Evolutionary conservation across 2,329 filamentous ascomycete species (phyloP).

Genomic region (Pseudogymnoascus sp.): DNA sequence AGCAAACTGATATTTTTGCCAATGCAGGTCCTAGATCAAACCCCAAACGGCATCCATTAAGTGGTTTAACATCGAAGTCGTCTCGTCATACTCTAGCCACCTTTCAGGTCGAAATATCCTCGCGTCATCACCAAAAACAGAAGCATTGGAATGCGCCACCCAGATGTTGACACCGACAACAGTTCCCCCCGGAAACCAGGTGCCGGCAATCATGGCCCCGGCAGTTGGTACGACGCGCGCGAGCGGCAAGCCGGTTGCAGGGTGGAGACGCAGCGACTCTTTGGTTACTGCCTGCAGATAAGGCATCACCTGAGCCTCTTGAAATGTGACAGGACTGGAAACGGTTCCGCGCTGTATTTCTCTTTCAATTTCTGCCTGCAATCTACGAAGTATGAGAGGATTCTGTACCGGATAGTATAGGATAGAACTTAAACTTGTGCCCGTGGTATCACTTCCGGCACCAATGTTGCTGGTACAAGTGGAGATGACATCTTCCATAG

Average conservation of each 20-base stretch:
- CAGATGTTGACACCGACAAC: background rate
- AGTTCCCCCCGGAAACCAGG: background rate
- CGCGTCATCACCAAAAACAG: background rate
- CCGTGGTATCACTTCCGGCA: constrained; percentile 38
- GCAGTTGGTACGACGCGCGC: background rate
- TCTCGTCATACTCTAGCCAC: background rate
- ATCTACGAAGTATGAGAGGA: constrained; percentile 13
- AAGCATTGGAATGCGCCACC: background rate
- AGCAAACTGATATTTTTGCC: background rate
- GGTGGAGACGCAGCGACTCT: background rate
- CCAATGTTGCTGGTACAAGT: constrained; percentile 28
- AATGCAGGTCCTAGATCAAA: background rate
- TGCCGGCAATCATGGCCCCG: background rate
- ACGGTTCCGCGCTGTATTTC: background rate
- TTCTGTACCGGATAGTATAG: constrained; percentile 37
- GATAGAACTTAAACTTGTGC: constrained; percentile 37
- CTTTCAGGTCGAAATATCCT: background rate
- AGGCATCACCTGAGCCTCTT: constrained; percentile 9
- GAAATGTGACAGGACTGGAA: constrained; percentile 7
- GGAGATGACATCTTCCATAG: constrained; percentile 27
- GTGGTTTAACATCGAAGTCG: background rate
- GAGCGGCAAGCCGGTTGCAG: background rate
- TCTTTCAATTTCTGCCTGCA: constrained; percentile 8
- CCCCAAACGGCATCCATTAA: background rate
- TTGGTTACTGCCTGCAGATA: constrained; percentile 9